Evolutionary conservation across 129 eudicot species (phyloP).

Genomic region (Scalesia atractyloides): DNA sequence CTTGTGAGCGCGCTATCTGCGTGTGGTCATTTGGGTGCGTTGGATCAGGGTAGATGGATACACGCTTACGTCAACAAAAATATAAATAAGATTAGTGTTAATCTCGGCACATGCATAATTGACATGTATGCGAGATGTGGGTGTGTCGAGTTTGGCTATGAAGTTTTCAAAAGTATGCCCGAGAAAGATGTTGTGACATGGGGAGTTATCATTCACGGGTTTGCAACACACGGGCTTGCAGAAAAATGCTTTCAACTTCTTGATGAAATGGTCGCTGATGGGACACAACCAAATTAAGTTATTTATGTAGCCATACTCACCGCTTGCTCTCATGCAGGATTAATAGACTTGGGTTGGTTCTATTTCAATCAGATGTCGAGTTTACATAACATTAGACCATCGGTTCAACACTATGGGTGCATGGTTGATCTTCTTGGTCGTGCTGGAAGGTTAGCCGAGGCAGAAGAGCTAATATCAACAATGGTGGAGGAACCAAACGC

Average conservation of each 20-base stretch:
- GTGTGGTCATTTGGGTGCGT: slow-evolving; percentile 36
- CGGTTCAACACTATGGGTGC: slow-evolving; percentile 57
- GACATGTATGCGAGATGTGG: slow-evolving; percentile 58
- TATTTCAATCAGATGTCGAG: slow-evolving; percentile 44
- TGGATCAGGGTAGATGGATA: slow-evolving; percentile 56
- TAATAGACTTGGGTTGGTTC: slow-evolving; percentile 38
- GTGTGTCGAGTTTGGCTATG: slow-evolving; percentile 39
- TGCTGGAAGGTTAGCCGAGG: slow-evolving; percentile 45
- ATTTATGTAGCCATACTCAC: slow-evolving; percentile 52
- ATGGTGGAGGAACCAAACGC: slow-evolving; percentile 44
- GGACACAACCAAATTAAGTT: slow-evolving; percentile 42
- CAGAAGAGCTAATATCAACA: slow-evolving; percentile 38
- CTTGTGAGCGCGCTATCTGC: slow-evolving; percentile 50
- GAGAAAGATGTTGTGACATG: slow-evolving; percentile 46
- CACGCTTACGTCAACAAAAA: slow-evolving; percentile 34
- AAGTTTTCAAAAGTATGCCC: slow-evolving; percentile 41
- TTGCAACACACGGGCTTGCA: slow-evolving; percentile 41
- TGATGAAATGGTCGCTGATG: slow-evolving; percentile 39
- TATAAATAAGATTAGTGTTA: slow-evolving; percentile 23
- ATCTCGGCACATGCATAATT: slow-evolving; percentile 42
- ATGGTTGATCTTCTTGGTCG: slow-evolving; percentile 58
- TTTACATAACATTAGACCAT: slow-evolving; percentile 38
- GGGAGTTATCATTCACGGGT: slow-evolving; percentile 54
- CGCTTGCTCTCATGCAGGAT: slow-evolving; percentile 53
- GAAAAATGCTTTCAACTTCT: slow-evolving; percentile 44